phyloP scores from a whole-genome alignment of 176 grass and related monocot genomes.

The Dendrocalamus sinicus region DNA sequence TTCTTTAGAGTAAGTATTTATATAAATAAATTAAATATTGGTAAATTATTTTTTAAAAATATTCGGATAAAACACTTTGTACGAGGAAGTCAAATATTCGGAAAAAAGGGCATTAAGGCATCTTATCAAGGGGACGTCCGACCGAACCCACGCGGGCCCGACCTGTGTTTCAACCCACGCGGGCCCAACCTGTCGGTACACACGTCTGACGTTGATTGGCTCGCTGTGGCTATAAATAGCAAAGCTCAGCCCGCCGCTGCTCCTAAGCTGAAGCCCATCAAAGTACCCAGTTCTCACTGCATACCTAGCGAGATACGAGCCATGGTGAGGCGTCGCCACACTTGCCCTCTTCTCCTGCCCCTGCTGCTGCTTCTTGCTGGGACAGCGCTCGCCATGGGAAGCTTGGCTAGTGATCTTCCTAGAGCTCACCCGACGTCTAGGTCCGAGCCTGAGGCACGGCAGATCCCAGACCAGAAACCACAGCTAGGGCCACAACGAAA shows the following conservation, averaged over 20 bases:
- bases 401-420: neutral
- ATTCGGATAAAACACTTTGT: too few species aligned
- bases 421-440: neutral
- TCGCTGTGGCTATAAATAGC: conserved; percentile 21
- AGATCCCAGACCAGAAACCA: neutral
- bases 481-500: neutral
- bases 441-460: neutral
- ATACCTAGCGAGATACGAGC: neutral
- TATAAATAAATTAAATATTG: too few species aligned
- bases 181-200: neutral
- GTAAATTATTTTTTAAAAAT: too few species aligned
- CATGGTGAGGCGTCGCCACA: conserved; percentile 15
- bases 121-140: neutral
- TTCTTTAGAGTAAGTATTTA: too few species aligned
- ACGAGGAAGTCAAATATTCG: too few species aligned
- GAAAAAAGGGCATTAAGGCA: too few species aligned
- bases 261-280: neutral
- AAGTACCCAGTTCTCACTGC: neutral
- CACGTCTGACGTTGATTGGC: neutral
- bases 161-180: too few species aligned
- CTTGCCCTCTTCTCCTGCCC: neutral
- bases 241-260: too few species aligned
- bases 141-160: neutral
- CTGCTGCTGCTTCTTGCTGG: neutral
- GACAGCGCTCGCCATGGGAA: neutral